These are phyloP conservation scores for Ceratocystis huliohia DNA, from an alignment of 2,329 filamentous ascomycete species.

Conservation along the genomic window DNA sequence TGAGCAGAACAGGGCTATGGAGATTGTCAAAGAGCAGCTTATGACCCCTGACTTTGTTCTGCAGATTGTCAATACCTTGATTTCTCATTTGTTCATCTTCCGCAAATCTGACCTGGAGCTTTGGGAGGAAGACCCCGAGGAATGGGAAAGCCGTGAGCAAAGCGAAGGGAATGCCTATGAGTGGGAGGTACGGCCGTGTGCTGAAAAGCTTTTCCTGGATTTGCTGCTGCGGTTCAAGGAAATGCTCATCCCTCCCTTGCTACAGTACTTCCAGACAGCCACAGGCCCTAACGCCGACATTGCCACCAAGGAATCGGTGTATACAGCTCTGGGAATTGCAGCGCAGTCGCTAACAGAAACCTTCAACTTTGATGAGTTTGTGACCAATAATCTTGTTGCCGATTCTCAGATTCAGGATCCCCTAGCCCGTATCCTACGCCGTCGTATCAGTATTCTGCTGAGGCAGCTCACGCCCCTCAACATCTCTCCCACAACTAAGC, in stretches of 20 bases:
- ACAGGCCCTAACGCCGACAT: slow-evolving; percentile 53
- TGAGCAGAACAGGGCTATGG: slow-evolving; percentile 58
- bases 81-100: slow-evolving; percentile 81
- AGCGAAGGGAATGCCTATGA: slow-evolving; percentile 77
- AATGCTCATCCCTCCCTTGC: slow-evolving; percentile 62
- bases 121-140: slow-evolving; percentile 90
- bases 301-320: slow-evolving; percentile 82
- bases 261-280: slow-evolving; percentile 71
- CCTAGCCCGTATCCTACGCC: slow-evolving; percentile 67
- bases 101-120: slow-evolving; percentile 71
- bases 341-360: slow-evolving; percentile 60
- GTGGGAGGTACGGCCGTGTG: slow-evolving; percentile 81
- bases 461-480: slow-evolving; percentile 81
- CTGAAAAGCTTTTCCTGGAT: slow-evolving; percentile 87
- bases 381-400: slow-evolving; percentile 59
- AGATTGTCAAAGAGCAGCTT: slow-evolving; percentile 58
- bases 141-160: slow-evolving; percentile 87
- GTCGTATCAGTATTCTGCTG: slow-evolving; percentile 77
- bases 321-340: slow-evolving; percentile 80
- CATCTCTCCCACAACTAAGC: slow-evolving; percentile 52
- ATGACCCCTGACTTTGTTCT: slow-evolving; percentile 65
- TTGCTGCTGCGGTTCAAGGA: slow-evolving; percentile 80
- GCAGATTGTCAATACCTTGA: slow-evolving; percentile 70
- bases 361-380: slow-evolving; percentile 73
- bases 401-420: slow-evolving; percentile 57